phyloP scores from a whole-genome alignment of 208 protist genomes.

The Entamoeba histolytica region DNA sequence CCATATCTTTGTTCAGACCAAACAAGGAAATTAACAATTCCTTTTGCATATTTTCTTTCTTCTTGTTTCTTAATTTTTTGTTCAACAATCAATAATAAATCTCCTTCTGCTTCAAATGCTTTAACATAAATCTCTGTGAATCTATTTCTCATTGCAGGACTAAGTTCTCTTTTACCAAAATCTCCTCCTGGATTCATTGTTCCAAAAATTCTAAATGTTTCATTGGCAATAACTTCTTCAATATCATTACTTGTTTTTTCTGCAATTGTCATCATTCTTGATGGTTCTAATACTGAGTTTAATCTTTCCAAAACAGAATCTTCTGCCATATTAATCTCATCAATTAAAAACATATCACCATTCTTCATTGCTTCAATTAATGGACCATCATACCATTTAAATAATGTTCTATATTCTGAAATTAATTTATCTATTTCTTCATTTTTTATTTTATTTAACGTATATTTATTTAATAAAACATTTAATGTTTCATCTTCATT shows the following conservation, averaged over 20 bases:
- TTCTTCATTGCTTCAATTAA: slow-evolving; percentile 84
- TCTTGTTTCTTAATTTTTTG: slow-evolving; percentile 11
- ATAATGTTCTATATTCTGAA: slow-evolving; percentile 45
- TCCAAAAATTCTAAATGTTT: slow-evolving; percentile 78
- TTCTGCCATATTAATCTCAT: slow-evolving; percentile 97
- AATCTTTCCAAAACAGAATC: slow-evolving; percentile 97
- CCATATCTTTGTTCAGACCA: background rate
- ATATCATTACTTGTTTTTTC: background rate
- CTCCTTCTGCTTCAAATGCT: slow-evolving; percentile 34
- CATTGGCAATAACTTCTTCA: slow-evolving; percentile 35
- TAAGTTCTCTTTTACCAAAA: slow-evolving; percentile 99
- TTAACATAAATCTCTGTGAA: slow-evolving; percentile 98
- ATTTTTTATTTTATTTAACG: background rate
- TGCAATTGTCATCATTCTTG: background rate
- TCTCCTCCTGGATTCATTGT: slow-evolving; percentile 99
- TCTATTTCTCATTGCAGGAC: slow-evolving; percentile 88
- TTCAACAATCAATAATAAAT: slow-evolving; percentile 67
- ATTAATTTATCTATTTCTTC: background rate
- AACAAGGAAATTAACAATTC: background rate
- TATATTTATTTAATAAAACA: background rate
- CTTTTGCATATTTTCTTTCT: background rate
- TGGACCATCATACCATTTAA: slow-evolving; percentile 92
- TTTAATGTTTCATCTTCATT: background rate
- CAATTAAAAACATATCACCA: slow-evolving; percentile 89
- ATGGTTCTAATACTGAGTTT: slow-evolving; percentile 95